Base-by-base conservation (phyloP, 2,329 filamentous ascomycete species). In the Epicoccum nigrum region DNA sequence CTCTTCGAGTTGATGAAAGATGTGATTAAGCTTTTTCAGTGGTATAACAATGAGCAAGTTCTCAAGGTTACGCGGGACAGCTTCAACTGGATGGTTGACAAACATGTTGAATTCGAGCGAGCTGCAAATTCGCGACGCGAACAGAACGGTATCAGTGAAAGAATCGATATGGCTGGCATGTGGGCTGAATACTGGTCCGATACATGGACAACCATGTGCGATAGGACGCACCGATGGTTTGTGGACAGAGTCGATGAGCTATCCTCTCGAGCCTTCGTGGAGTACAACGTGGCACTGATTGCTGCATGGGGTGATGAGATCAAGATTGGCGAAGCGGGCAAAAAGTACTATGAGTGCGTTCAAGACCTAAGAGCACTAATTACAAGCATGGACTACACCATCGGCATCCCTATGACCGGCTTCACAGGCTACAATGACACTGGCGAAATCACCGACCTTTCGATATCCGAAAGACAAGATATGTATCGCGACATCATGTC, bases 161-260 rank as follows among this genome's bases (percentile, higher is more conserved):
- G 20, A 16, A 25, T 64, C 6, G 31, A 63, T 28, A 12, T 63
- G n/a, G 50, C 58, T 16, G 56, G 52, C 5, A 55, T 59, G 54
- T 64, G 60, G 59, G 58, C 50, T 3, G 58, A 62, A 19, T 64
- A 58, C 40, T 56, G 50, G 31, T 39, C 55, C 9, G 42, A 45
- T 4, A 20, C 40, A 3, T 39, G 48, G 16, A 34, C 45, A 5
- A 60, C 33, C 13, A 59, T 60, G 52, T 50, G 56, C 1, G 34
- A 34, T 8, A 50, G 55, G 0, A 59, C 62, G 7, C 58, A 62
- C 47, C 47, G 45, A 17, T 63, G 60, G 60, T 9, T 64, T 2
- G 51, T 59, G 3, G 54, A 58, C 17, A 60, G 60, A 1, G 58
- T 59, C 0, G 55, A 59, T n/a, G 55, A 63, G 9, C 33, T 65